Base-by-base conservation (phyloP, 352 stramenopile species). In the Phytophthora constricta region DNA sequence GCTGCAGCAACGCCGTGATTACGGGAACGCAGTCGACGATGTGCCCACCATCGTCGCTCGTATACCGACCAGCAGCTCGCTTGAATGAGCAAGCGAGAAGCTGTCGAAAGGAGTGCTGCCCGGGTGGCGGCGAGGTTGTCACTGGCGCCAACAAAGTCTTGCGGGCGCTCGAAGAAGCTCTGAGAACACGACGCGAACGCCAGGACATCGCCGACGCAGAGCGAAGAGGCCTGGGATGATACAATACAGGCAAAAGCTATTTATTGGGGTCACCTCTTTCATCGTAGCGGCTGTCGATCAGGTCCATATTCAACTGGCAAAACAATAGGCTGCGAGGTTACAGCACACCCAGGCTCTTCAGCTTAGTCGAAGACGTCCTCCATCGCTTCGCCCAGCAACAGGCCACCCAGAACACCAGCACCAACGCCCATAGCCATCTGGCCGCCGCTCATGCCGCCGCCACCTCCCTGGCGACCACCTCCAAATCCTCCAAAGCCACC, bases 311-410 rank as follows among this genome's bases (percentile, higher is more conserved):
- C 7, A 37, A 37, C 13, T 13, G 31, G 31, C 31, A 37, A 37
- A 13, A 37, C 31, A 37, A 45, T 20, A 14, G 17, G 17, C 37
- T 20, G 17, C 17, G 37, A 20, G 37, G 17, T 45, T 5, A 45
- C 11, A 16, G 37, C 37, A 14, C 37, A 5, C n/a, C 7, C 48
- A 42, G 13, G 14, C 25, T 19, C 26, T 7, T 3, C 46, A 23
- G 45, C 48, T 51, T 70, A 75, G 39, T 85, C 68, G 48, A 92
- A 92, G 23, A 89, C 65, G 19, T 81, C 71, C 14, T 89, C 81
- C 25, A 92, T 62, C 11, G 76, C 73, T 66, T 92, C 87, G n/a
- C 86, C 87, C 0, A 96, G 74, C 26, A 96, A 53, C 65, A 93
- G 68, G 13, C 87, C 87, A 42, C 87, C 87, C 33, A 92, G 65